A percentile compares a stretch with the other conserved stretches of the same genome.
These are phyloP conservation scores for Orbilia javanica DNA, from an alignment of 2,329 filamentous ascomycete genomes.

Conservation along the genomic window DNA sequence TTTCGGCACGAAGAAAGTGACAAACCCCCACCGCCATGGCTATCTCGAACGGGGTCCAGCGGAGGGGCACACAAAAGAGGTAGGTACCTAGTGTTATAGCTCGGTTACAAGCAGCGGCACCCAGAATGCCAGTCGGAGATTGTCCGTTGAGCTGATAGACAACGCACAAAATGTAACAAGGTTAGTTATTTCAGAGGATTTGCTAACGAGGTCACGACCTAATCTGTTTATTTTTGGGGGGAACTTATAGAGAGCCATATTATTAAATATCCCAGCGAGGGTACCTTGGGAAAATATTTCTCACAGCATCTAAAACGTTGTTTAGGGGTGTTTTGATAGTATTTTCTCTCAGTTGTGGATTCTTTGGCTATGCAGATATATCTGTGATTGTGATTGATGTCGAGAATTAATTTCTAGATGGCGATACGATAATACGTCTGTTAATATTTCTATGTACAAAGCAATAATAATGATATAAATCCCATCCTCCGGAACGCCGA, in stretches of 20 bases:
- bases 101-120: constrained; percentile 9
- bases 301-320: no score
- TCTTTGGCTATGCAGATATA: no score
- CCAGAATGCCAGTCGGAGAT: constrained; percentile 27
- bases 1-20: constrained; percentile 34
- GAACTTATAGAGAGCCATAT: no score
- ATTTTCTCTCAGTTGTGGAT: no score
- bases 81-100: no score
- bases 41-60: neutral
- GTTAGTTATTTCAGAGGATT: no score
- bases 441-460: neutral
- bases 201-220: neutral
- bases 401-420: neutral
- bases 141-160: constrained; percentile 21
- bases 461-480: neutral
- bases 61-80: neutral
- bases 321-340: no score
- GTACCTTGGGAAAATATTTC: no score
- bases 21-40: constrained; percentile 16
- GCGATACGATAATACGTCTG: neutral
- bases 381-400: no score
- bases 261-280: no score
- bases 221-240: neutral
- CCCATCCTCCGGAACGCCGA: neutral
- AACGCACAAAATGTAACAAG: constrained; percentile 16